These are phyloP conservation scores for Blastomyces silverae DNA, from an alignment of 2,329 filamentous ascomycete genomes.

Conservation along the genomic window DNA sequence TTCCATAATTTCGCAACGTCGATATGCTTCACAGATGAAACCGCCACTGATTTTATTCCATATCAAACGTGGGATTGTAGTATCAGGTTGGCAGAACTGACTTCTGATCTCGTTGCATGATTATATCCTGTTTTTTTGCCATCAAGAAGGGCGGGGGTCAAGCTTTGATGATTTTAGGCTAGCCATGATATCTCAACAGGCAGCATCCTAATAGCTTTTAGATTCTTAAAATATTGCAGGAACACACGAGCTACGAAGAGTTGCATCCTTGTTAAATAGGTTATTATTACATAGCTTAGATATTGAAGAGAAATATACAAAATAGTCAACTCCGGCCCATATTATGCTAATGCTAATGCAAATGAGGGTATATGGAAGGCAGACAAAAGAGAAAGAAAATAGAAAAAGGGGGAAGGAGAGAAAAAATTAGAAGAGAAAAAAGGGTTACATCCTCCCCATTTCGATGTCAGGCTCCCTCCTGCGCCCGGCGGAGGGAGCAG, in stretches of 20 bases:
- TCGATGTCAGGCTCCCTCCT: slow-evolving; percentile 25
- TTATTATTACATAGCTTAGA: background rate
- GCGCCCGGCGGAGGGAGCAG: slow-evolving; percentile 21
- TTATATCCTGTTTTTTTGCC: background rate
- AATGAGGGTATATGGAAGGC: slow-evolving; percentile 3
- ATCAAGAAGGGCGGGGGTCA: too few species aligned
- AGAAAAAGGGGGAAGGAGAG: slow-evolving; percentile 8
- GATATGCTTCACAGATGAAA: background rate
- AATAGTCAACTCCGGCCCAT: too few species aligned
- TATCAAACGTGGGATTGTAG: background rate
- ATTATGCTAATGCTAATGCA: slow-evolving; percentile 2
- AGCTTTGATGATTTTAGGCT: background rate
- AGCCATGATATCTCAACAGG: background rate
- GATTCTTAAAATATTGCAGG: too few species aligned
- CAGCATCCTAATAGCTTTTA: background rate
- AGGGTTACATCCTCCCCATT: slow-evolving; percentile 18
- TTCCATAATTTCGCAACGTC: background rate
- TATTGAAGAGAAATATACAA: slow-evolving; percentile 2
- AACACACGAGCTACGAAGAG: background rate
- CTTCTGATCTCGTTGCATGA: background rate
- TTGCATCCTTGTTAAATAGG: background rate
- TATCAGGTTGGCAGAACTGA: background rate
- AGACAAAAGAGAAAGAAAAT: slow-evolving; percentile 12
- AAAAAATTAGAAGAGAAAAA: slow-evolving; percentile 11
- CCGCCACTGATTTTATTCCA: background rate